phyloP scores from a whole-genome alignment of 352 stramenopile species.

The Thalassiosira exigua region DNA sequence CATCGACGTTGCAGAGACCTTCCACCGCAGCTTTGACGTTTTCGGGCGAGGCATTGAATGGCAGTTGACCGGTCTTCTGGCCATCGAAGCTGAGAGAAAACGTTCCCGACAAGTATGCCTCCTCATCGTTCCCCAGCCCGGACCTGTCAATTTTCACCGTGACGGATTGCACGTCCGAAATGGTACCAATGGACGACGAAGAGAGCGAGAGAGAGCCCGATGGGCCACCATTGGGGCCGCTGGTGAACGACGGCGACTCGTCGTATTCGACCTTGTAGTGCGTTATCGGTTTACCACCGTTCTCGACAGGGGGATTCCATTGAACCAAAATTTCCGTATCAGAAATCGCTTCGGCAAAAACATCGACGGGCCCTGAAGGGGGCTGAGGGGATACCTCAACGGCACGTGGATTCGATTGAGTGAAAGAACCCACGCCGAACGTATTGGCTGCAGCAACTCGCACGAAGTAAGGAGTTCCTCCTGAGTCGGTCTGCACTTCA shows the following conservation, averaged over 20 bases:
- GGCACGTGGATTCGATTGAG: constrained; percentile 67
- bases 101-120: constrained; percentile 85
- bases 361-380: constrained; percentile 62
- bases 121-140: constrained; percentile 45
- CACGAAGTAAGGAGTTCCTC: constrained; percentile 70
- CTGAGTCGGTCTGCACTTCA: constrained; percentile 37
- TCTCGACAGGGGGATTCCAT: constrained; percentile 84
- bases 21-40: constrained; percentile 87
- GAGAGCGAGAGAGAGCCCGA: constrained; percentile 66
- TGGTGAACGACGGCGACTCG: constrained; percentile 51
- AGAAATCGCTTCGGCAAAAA: constrained; percentile 72
- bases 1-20: constrained; percentile 89
- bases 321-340: constrained; percentile 79
- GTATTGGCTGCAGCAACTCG: constrained; percentile 76
- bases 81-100: constrained; percentile 90
- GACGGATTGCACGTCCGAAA: constrained; percentile 87
- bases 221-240: constrained; percentile 52
- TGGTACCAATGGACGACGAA: constrained; percentile 47
- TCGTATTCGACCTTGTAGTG: constrained; percentile 95
- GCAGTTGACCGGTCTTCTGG: constrained; percentile 85
- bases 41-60: constrained; percentile 77
- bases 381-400: constrained; percentile 66
- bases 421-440: constrained; percentile 66
- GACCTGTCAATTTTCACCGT: constrained; percentile 83
- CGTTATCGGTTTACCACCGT: constrained; percentile 87